Percentiles rank a stretch among this genome's conserved stretches.
These are phyloP conservation scores for Gonium pectorale DNA, from an alignment of 139 green algal genomes.

Conservation along the genomic window DNA sequence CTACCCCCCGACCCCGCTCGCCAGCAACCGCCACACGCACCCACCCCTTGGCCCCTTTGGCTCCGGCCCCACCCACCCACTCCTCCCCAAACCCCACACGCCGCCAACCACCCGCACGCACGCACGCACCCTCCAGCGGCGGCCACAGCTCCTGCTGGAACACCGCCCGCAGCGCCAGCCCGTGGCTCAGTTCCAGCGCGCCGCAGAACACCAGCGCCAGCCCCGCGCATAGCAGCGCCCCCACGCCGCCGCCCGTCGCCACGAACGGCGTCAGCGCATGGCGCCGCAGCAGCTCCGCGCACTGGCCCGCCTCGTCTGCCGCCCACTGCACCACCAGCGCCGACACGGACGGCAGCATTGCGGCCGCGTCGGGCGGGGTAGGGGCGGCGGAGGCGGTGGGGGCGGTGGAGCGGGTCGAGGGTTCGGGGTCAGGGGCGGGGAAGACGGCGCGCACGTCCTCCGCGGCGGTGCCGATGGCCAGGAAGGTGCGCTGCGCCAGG, in stretches of 20 bases:
- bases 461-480: slow-evolving; percentile 46
- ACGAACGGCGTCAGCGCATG: slow-evolving; percentile 52
- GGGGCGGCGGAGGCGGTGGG: not conserved
- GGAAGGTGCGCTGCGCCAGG: slow-evolving; percentile 52
- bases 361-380: not conserved
- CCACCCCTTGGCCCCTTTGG: too few species aligned
- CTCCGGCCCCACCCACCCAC: too few species aligned
- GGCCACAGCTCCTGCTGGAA: slow-evolving; percentile 48
- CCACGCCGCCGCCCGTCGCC: slow-evolving; percentile 19
- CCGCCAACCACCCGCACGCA: too few species aligned
- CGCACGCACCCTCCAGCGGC: slow-evolving; percentile 36
- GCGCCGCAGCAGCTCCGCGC: slow-evolving; percentile 30
- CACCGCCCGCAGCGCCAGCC: slow-evolving; percentile 26
- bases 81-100: too few species aligned
- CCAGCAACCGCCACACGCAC: too few species aligned
- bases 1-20: too few species aligned
- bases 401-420: not conserved
- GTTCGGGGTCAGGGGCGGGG: not conserved
- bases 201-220: slow-evolving; percentile 44
- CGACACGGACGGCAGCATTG: not conserved
- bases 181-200: slow-evolving; percentile 51
- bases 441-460: slow-evolving; percentile 55
- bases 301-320: slow-evolving; percentile 34
- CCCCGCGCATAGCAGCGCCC: slow-evolving; percentile 28
- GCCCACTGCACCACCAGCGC: slow-evolving; percentile 54